A percentile compares a stretch with the other conserved stretches of the same genome.
Evolutionary conservation across 345 rosid genomes (phyloP).

Genomic region (Salix viminalis): DNA sequence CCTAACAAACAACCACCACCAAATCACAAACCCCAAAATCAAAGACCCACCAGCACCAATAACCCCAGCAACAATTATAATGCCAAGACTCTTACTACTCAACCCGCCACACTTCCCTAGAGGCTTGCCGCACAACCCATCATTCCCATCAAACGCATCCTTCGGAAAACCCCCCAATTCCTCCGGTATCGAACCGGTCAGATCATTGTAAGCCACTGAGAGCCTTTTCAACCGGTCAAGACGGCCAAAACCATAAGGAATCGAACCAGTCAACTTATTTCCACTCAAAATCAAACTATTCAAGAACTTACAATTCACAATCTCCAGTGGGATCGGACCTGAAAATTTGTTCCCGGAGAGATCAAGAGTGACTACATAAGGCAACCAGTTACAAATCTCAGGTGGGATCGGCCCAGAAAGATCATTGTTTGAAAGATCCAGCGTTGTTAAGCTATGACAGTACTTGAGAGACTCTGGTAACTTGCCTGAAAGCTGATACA

Average conservation of each 20-base stretch:
- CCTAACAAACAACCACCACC: slow-evolving; percentile 82
- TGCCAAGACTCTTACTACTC: slow-evolving; percentile 71
- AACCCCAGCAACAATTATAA: slow-evolving; percentile 76
- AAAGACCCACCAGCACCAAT: slow-evolving; percentile 78
- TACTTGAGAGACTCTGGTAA: slow-evolving; percentile 57
- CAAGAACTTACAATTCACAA: slow-evolving; percentile 53
- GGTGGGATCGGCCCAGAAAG: slow-evolving; percentile 67
- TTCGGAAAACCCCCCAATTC: slow-evolving; percentile 2
- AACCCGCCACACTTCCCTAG: slow-evolving; percentile 59
- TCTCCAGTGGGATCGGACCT: slow-evolving; percentile 65
- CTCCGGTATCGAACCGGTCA: slow-evolving; percentile 58
- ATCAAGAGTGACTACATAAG: slow-evolving; percentile 64
- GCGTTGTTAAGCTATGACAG: slow-evolving; percentile 54
- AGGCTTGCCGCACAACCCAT: slow-evolving; percentile 80
- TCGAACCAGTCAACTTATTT: slow-evolving; percentile 60
- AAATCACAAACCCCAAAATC: slow-evolving; percentile 69
- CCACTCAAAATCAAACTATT: slow-evolving; percentile 52
- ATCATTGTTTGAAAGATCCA: slow-evolving; percentile 68
- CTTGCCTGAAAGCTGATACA: slow-evolving; percentile 56
- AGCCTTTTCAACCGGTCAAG: slow-evolving; percentile 49
- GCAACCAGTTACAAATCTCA: slow-evolving; percentile 69
- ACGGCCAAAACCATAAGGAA: slow-evolving; percentile 48
- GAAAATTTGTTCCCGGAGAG: slow-evolving; percentile 55
- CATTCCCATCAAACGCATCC: slow-evolving; percentile 53
- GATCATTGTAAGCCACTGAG: slow-evolving; percentile 61